Evolutionary conservation across 108 stramenopile species (phyloP).

Genomic region (Nitzschia inconspicua): DNA sequence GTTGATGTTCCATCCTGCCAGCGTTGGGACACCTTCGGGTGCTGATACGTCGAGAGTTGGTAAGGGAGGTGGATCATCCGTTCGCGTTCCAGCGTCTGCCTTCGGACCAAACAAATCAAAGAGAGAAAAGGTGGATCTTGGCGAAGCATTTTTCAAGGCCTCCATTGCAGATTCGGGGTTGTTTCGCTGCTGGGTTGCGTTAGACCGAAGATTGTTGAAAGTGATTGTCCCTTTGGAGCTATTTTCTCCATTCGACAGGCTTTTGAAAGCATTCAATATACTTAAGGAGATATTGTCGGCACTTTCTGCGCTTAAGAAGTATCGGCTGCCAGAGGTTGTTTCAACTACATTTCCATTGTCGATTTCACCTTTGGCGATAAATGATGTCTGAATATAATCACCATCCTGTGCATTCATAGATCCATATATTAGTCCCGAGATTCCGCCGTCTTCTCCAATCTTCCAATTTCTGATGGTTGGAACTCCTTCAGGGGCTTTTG

Average conservation of each 20-base stretch:
- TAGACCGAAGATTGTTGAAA: conserved; percentile 9
- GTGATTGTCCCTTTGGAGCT: conserved; percentile 26
- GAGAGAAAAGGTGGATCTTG: conserved; percentile 41
- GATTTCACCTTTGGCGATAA: conserved; percentile 48
- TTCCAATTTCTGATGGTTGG: conserved; percentile 65
- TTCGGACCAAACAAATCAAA: conserved; percentile 32
- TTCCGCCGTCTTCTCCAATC: conserved; percentile 44
- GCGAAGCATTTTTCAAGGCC: neutral
- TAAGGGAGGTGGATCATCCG: neutral
- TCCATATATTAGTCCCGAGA: conserved; percentile 59
- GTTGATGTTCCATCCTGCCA: conserved; percentile 48
- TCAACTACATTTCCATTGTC: conserved; percentile 52
- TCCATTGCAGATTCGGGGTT: neutral
- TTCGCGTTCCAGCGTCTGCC: neutral
- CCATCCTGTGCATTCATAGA: conserved; percentile 65
- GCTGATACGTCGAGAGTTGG: conserved; percentile 6
- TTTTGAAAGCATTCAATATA: conserved; percentile 7
- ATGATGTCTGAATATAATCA: conserved; percentile 63
- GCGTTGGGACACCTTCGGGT: conserved; percentile 31
- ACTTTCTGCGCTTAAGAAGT: conserved; percentile 36
- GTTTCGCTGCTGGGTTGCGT: neutral
- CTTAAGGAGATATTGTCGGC: conserved; percentile 18
- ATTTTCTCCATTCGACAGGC: neutral
- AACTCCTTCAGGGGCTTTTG: conserved; percentile 63
- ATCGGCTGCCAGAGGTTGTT: conserved; percentile 57